Percentiles rank a stretch among this genome's conserved stretches.
Evolutionary conservation across 1,139 yeast genomes (phyloP).

Genomic region (Saccharomycopsis phalli): DNA sequence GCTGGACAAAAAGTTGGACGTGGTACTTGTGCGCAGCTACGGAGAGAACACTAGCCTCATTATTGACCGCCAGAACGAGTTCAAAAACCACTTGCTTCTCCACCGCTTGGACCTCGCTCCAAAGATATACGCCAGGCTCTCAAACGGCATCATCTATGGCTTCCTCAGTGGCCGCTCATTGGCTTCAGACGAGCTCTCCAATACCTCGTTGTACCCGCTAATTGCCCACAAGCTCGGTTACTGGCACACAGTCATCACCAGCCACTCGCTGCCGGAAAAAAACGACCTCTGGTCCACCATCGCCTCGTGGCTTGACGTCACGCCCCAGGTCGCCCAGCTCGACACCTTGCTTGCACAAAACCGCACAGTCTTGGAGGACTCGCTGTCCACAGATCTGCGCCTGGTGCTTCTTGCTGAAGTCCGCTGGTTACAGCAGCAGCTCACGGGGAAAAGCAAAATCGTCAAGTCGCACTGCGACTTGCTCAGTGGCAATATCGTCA

Average conservation of each 20-base stretch:
- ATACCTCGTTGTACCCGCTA: slow-evolving; percentile 40
- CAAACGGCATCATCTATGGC: slow-evolving; percentile 69
- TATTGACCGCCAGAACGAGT: slow-evolving; percentile 70
- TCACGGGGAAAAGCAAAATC: slow-evolving; percentile 39
- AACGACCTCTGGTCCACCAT: slow-evolving; percentile 17
- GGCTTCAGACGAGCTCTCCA: slow-evolving; percentile 45
- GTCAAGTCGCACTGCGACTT: slow-evolving; percentile 70
- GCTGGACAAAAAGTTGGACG: slow-evolving; percentile 25
- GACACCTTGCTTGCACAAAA: slow-evolving; percentile 30
- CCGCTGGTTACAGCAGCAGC: slow-evolving; percentile 40
- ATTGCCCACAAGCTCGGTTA: slow-evolving; percentile 64
- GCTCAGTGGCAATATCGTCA: slow-evolving; percentile 61
- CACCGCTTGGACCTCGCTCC: slow-evolving; percentile 61
- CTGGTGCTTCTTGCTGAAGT: slow-evolving; percentile 42
- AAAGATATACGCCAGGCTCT: slow-evolving; percentile 56
- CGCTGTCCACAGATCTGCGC: slow-evolving; percentile 37
- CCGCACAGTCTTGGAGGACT: slow-evolving; percentile 33
- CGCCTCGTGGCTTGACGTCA: slow-evolving; percentile 17
- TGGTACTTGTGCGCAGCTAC: slow-evolving; percentile 59
- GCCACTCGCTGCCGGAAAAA: slow-evolving; percentile 11
- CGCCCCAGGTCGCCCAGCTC: slow-evolving; percentile 24
- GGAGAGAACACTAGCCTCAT: slow-evolving; percentile 70
- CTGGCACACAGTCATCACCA: slow-evolving; percentile 47
- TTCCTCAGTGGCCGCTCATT: slow-evolving; percentile 59
- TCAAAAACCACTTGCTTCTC: slow-evolving; percentile 59